phyloP scores from a whole-genome alignment of 2,329 filamentous ascomycete species.

The Claviceps purpurea region DNA sequence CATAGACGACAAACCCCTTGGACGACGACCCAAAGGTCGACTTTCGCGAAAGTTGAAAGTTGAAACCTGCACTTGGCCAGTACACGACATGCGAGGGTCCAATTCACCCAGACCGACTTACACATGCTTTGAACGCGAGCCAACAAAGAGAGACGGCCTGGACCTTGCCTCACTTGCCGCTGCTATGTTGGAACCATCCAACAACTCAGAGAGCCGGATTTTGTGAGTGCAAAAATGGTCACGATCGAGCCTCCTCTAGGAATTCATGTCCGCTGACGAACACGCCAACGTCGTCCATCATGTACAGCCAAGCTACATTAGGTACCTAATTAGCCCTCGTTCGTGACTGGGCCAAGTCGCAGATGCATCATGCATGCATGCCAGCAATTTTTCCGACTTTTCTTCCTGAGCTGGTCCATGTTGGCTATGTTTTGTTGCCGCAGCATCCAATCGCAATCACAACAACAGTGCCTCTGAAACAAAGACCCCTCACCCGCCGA shows the following conservation, averaged over 20 bases:
- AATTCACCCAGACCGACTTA: no score
- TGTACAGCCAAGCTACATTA: background rate
- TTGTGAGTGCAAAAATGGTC: background rate
- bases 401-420: background rate
- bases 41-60: no score
- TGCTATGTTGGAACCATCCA: background rate
- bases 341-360: background rate
- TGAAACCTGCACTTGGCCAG: background rate
- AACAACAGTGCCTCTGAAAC: background rate
- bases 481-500: background rate
- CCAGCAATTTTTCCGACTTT: background rate
- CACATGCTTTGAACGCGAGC: no score
- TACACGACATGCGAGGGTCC: background rate
- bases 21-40: no score
- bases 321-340: background rate
- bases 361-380: background rate
- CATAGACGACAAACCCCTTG: no score
- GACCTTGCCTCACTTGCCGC: background rate
- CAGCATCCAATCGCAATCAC: background rate
- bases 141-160: background rate
- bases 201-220: background rate
- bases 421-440: background rate
- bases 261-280: constrained; percentile 11
- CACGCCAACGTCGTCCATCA: background rate
- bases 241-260: constrained; percentile 8